phyloP scores from a whole-genome alignment of 129 eudicot genomes.

The Ambrosia artemisiifolia region DNA sequence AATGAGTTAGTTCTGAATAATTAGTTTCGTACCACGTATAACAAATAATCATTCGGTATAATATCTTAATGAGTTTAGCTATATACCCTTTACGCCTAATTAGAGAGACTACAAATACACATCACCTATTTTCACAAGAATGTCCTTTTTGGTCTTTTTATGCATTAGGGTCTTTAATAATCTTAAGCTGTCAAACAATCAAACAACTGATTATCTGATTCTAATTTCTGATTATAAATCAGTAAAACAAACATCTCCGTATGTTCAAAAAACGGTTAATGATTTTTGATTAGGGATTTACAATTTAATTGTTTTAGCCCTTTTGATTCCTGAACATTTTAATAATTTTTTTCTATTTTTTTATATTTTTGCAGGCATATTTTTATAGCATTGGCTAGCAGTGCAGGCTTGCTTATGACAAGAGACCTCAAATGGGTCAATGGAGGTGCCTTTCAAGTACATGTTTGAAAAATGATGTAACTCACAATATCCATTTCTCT shows the following conservation, averaged over 20 bases:
- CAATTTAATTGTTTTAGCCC: neutral
- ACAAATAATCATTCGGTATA: too few species aligned
- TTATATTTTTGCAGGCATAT: constrained; percentile 48
- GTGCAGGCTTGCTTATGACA: constrained; percentile 66
- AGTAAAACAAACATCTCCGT: neutral
- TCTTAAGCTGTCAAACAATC: neutral
- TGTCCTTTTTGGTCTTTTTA: neutral
- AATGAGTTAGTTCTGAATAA: neutral
- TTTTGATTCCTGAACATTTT: neutral
- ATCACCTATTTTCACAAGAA: neutral
- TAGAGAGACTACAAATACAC: neutral
- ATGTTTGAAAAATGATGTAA: constrained; percentile 16
- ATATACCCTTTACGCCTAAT: neutral
- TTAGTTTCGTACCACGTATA: neutral
- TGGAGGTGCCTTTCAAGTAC: constrained; percentile 49
- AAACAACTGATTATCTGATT: neutral
- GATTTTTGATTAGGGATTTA: neutral
- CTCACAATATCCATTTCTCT: constrained; percentile 10
- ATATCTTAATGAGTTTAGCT: neutral
- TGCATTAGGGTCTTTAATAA: neutral
- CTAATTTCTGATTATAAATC: neutral
- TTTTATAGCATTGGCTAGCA: constrained; percentile 48
- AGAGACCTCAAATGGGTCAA: constrained; percentile 71
- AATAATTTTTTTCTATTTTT: neutral
- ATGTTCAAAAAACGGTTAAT: neutral